A percentile compares a stretch with the other conserved stretches of the same genome.
phyloP scores from a whole-genome alignment of 148 eudicot genomes.

The Rhododendron kiyosumense region DNA sequence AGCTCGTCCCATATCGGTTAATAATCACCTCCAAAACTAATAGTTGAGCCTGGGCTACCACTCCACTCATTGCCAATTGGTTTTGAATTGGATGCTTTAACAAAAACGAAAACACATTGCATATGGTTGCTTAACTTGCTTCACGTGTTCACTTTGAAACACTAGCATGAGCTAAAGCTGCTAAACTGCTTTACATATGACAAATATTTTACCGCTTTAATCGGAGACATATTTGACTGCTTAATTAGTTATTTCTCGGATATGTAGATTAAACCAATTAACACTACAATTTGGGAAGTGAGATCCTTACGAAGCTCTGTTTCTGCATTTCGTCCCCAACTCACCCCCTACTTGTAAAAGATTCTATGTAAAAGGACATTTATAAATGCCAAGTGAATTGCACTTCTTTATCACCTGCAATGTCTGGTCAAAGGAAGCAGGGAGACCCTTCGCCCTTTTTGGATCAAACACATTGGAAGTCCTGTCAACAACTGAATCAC shows the following conservation, averaged over 20 bases:
- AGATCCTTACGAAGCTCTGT: background rate
- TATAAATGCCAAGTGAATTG: background rate
- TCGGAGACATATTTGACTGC: background rate
- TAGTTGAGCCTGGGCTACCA: background rate
- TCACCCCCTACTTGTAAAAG: background rate
- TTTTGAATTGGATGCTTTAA: background rate
- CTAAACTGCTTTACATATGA: background rate
- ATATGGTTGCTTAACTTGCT: background rate
- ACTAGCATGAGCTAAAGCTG: background rate
- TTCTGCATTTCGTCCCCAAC: background rate
- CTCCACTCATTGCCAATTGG: background rate
- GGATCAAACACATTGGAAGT: constrained; percentile 54
- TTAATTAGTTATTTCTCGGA: background rate
- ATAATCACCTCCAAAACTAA: background rate
- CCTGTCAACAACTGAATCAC: constrained; percentile 64
- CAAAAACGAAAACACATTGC: background rate
- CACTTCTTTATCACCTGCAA: constrained; percentile 45
- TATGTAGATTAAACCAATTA: background rate
- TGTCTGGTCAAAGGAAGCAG: constrained; percentile 38
- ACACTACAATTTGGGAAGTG: background rate
- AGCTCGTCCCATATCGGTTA: too few relatives aligned
- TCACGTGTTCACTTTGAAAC: background rate
- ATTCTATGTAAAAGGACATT: background rate
- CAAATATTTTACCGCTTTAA: background rate
- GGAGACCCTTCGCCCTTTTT: constrained; percentile 51